A percentile compares a stretch with the other conserved stretches of the same genome.
Evolutionary conservation across 768 basidiomycete genomes (phyloP).

Genomic region (Tylopilus subfusipes): DNA sequence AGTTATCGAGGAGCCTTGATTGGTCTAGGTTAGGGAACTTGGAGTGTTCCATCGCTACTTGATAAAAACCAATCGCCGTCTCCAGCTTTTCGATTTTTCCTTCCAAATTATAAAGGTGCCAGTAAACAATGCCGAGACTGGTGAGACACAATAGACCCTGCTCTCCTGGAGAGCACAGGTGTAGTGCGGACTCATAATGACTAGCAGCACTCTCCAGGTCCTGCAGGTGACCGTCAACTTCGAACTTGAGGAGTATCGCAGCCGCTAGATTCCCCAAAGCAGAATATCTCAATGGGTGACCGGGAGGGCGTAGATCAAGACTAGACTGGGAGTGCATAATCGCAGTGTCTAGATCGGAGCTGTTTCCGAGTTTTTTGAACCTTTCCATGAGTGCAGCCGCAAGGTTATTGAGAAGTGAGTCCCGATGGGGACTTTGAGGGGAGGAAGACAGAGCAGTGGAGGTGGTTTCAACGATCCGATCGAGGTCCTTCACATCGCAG

Average conservation of each 20-base stretch:
- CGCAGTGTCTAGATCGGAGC: constrained; percentile 18
- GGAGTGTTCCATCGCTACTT: constrained; percentile 16
- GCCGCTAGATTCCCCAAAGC: constrained; percentile 21
- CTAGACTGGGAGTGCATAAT: constrained; percentile 13
- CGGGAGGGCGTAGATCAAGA: constrained; percentile 22
- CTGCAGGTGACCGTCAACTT: constrained; percentile 16
- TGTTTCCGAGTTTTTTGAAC: constrained; percentile 11
- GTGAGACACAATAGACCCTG: constrained; percentile 8
- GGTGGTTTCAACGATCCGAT: constrained; percentile 13
- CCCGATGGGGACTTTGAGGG: constrained; percentile 9
- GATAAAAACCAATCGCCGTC: constrained; percentile 18
- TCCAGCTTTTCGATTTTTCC: constrained; percentile 18
- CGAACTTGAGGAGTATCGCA: constrained; percentile 22
- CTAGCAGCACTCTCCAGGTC: constrained; percentile 24
- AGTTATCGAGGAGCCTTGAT: constrained; percentile 20
- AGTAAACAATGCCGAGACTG: constrained; percentile 7
- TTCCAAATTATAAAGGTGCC: constrained; percentile 4
- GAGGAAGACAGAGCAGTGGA: constrained; percentile 6
- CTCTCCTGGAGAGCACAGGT: constrained; percentile 14
- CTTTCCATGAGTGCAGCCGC: constrained; percentile 18
- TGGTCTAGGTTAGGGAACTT: constrained; percentile 11
- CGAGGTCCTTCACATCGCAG: constrained; percentile 21
- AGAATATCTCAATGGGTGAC: constrained; percentile 10
- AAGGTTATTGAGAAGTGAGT: constrained; percentile 23
- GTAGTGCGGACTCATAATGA: constrained; percentile 13